phyloP scores from a whole-genome alignment of 495 filamentous ascomycete species.

The Jackrogersella minutella region DNA sequence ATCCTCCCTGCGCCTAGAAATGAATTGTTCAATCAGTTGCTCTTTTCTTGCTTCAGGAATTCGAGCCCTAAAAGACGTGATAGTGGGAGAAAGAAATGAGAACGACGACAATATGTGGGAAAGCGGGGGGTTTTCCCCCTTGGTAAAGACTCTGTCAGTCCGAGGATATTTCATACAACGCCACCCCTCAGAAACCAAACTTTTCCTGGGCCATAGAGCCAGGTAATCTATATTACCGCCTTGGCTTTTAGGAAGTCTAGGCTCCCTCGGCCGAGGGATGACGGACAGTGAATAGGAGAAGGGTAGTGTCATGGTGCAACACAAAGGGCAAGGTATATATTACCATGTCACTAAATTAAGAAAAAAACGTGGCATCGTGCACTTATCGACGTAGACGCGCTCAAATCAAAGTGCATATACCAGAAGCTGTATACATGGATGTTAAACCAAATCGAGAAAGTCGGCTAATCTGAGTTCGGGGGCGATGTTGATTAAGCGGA shows the following conservation, averaged over 20 bases:
- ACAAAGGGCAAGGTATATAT: constrained; percentile 20
- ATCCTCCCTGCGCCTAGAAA: constrained; percentile 6
- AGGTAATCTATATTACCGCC: constrained; percentile 30
- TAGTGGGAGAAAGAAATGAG: background rate
- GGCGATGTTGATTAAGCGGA: constrained; percentile 37
- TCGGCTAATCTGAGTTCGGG: constrained; percentile 35
- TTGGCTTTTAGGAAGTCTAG: constrained; percentile 25
- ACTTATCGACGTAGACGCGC: constrained; percentile 2
- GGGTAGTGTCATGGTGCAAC: constrained; percentile 8
- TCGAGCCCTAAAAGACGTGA: background rate
- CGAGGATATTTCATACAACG: constrained; percentile 18
- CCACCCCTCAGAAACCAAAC: constrained; percentile 10
- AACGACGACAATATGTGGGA: background rate
- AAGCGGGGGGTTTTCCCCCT: constrained; percentile 6
- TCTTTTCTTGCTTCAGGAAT: constrained; percentile 6
- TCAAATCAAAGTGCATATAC: constrained; percentile 12
- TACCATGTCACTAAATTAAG: constrained; percentile 31
- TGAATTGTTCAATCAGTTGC: constrained; percentile 8
- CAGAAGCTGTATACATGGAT: constrained; percentile 10
- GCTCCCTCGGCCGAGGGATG: constrained; percentile 21
- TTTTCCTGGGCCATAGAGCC: constrained; percentile 17
- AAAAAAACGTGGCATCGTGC: constrained; percentile 26
- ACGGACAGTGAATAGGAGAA: constrained; percentile 10
- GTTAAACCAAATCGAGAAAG: constrained; percentile 4
- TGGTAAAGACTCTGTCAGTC: constrained; percentile 3